These are phyloP conservation scores for Helotiales sp. DNA, from an alignment of 2,329 filamentous ascomycete genomes.

Conservation along the genomic window DNA sequence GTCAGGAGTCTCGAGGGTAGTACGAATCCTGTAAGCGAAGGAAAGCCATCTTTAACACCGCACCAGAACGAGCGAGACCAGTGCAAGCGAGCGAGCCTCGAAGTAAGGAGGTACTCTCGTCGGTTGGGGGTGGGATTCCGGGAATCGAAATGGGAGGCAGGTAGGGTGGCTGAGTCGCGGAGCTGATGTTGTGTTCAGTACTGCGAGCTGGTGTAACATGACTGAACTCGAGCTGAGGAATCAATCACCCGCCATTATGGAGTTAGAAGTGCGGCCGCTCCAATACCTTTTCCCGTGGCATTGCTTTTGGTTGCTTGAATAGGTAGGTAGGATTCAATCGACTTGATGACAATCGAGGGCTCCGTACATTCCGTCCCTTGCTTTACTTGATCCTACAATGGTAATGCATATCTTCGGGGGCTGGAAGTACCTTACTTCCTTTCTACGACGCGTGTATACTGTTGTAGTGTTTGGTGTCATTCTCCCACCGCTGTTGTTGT, in stretches of 20 bases:
- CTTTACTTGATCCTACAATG: too few relatives aligned
- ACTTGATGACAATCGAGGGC: too few relatives aligned
- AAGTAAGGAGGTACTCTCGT: background rate
- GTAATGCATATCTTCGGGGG: too few relatives aligned
- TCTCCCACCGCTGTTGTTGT: background rate
- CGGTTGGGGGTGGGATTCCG: background rate
- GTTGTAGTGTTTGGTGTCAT: background rate
- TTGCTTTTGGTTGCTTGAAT: background rate
- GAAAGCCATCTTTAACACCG: background rate
- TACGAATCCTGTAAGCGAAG: background rate
- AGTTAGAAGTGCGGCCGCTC: background rate
- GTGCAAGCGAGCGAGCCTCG: too few relatives aligned
- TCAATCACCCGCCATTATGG: background rate
- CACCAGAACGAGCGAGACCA: too few relatives aligned
- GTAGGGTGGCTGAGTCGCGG: background rate
- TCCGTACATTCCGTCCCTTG: background rate
- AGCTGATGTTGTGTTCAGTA: background rate
- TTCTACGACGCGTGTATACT: too few relatives aligned
- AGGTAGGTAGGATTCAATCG: too few relatives aligned
- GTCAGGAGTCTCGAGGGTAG: background rate
- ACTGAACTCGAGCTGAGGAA: background rate
- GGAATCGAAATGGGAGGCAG: background rate
- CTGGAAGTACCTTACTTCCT: too few relatives aligned
- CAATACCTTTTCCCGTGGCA: background rate
- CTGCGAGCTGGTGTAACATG: background rate